Percentiles rank a stretch among this genome's conserved stretches.
Conservation (phyloP, 495 filamentous ascomycete species). For the Hypoxylon fuscum region DNA sequence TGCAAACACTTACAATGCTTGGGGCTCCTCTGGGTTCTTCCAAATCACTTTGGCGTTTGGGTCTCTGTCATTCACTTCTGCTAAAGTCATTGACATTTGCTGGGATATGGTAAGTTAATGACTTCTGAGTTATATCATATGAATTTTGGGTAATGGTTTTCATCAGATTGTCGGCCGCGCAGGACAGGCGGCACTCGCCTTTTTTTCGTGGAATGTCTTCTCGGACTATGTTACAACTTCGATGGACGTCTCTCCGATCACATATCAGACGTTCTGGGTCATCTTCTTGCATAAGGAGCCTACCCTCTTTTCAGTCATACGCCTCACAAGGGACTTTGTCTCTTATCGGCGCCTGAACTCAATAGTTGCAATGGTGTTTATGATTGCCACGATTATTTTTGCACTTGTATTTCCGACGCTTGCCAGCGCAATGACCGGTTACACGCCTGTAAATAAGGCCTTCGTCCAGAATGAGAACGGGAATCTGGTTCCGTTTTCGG, state of each 20-base stretch:
- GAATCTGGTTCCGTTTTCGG: constrained; percentile 22
- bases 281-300: constrained; percentile 21
- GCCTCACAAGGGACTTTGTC: constrained; percentile 7
- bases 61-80: constrained; percentile 26
- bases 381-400: constrained; percentile 24
- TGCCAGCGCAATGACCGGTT: constrained; percentile 43
- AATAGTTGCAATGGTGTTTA: constrained; percentile 9
- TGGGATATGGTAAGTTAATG: constrained; percentile 42
- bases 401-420: constrained; percentile 38
- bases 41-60: constrained; percentile 39
- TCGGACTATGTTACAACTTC: constrained; percentile 20
- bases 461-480: constrained; percentile 17
- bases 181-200: constrained; percentile 28
- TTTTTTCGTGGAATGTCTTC: constrained; percentile 38
- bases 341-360: constrained; percentile 11
- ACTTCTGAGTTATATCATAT: background rate
- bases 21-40: constrained; percentile 28
- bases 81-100: constrained; percentile 40
- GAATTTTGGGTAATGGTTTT: background rate
- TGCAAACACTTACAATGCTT: constrained; percentile 7
- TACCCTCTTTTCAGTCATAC: background rate
- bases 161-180: constrained; percentile 19
- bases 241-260: constrained; percentile 34
- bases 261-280: constrained; percentile 32
- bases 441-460: constrained; percentile 19